Percentiles rank a stretch among this genome's conserved stretches.
Evolutionary conservation across 2,329 filamentous ascomycete genomes (phyloP).

Genomic region (Sporothrix euskadiensis): DNA sequence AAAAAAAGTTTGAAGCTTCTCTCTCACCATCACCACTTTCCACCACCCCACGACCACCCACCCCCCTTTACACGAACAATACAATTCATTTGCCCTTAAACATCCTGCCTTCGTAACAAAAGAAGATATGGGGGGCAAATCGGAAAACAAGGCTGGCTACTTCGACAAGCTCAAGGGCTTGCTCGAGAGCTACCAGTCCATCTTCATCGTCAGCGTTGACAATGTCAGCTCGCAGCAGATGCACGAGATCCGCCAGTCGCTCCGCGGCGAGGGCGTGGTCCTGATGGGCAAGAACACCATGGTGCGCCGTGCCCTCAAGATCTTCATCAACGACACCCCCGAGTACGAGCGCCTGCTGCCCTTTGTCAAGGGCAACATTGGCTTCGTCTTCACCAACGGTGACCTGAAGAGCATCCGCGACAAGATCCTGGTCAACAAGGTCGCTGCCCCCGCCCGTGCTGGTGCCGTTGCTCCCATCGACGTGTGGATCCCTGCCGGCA

Average conservation of each 20-base stretch:
- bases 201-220: constrained; percentile 97
- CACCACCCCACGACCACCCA: constrained; percentile 19
- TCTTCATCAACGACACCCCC: constrained; percentile 83
- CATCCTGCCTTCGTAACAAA: constrained; percentile 88
- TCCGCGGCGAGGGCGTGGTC: constrained; percentile 90
- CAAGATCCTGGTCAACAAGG: constrained; percentile 95
- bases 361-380: constrained; percentile 94
- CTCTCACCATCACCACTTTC: constrained; percentile 24
- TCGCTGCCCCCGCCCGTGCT: constrained; percentile 95
- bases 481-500: constrained; percentile 94
- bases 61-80: constrained; percentile 25
- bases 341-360: constrained; percentile 98
- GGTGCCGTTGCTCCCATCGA: constrained; percentile 92
- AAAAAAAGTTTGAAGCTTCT: constrained; percentile 22
- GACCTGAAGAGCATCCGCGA: constrained; percentile 91
- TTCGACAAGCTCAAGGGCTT: constrained; percentile 99
- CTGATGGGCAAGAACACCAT: constrained; percentile 99
- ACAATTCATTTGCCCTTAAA: constrained; percentile 76
- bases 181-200: constrained; percentile 92
- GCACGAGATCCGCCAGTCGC: constrained; percentile 96
- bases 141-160: constrained; percentile 85
- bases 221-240: constrained; percentile 99
- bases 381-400: constrained; percentile 98
- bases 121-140: constrained; percentile 99
- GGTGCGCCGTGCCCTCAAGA: constrained; percentile 97